Percentiles rank a stretch among this genome's conserved stretches.
Conservation (phyloP, 352 stramenopile genomes). For the Pythium oligandrum region DNA sequence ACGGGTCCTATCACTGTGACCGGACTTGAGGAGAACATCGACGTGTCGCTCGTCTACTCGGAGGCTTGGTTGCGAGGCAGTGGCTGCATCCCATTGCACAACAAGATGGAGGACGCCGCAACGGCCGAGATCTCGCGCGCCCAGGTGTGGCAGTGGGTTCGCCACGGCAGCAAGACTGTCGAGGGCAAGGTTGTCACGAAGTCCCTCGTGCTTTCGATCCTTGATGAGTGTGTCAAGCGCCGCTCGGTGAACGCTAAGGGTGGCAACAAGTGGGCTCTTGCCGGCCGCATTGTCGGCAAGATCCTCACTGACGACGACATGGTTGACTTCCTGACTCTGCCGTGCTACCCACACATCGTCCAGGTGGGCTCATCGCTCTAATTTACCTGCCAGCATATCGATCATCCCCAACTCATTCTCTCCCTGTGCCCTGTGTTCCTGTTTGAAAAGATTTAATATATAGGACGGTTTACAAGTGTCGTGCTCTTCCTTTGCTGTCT, state of each 20-base stretch:
- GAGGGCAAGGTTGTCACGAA: constrained; percentile 71
- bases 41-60: constrained; percentile 92
- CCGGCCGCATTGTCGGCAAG: constrained; percentile 59
- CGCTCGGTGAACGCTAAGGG: constrained; percentile 35
- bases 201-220: constrained; percentile 49
- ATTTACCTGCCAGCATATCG: constrained; percentile 22
- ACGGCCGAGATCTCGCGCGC: constrained; percentile 93
- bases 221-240: constrained; percentile 58
- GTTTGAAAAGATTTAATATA: constrained; percentile 13
- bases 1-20: constrained; percentile 75
- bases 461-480: neutral
- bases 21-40: constrained; percentile 88
- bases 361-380: constrained; percentile 63
- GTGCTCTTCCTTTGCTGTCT: too few relatives aligned
- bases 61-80: constrained; percentile 92
- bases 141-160: constrained; percentile 93
- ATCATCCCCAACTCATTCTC: too few relatives aligned
- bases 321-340: constrained; percentile 78
- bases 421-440: neutral
- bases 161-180: constrained; percentile 58
- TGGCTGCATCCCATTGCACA: constrained; percentile 92
- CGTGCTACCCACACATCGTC: constrained; percentile 81
- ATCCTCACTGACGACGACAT: constrained; percentile 72
- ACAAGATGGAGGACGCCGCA: constrained; percentile 95
- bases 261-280: constrained; percentile 63